A percentile compares a stretch with the other conserved stretches of the same genome.
phyloP scores from a whole-genome alignment of 495 filamentous ascomycete species.

The Penicillium lagena region DNA sequence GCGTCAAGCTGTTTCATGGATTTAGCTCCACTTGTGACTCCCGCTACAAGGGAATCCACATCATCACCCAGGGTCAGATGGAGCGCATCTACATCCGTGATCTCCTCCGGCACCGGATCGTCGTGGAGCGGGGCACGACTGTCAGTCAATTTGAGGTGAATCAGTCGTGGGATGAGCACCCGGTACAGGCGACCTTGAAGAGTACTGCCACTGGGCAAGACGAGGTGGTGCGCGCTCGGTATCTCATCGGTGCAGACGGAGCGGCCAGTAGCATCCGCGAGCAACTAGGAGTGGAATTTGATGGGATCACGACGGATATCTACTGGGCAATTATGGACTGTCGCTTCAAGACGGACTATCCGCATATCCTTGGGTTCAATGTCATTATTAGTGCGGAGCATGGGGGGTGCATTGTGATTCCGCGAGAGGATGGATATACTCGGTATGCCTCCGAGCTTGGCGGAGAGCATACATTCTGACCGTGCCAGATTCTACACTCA shows the following conservation, averaged over 20 bases:
- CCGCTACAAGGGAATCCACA: constrained; percentile 27
- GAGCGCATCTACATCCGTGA: constrained; percentile 32
- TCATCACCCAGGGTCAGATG: constrained; percentile 33
- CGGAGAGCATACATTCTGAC: too few relatives aligned
- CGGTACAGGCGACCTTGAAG: constrained; percentile 1
- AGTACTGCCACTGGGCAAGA: too few relatives aligned
- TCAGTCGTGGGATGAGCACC: too few relatives aligned
- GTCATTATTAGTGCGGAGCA: constrained; percentile 19
- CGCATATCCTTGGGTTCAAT: constrained; percentile 28
- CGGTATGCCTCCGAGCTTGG: constrained; percentile 4
- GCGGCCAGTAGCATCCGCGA: constrained; percentile 23
- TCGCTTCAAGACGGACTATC: constrained; percentile 28
- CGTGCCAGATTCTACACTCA: too few relatives aligned
- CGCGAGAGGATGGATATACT: constrained; percentile 30
- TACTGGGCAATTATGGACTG: constrained; percentile 39
- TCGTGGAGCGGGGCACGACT: constrained; percentile 23
- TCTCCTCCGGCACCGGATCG: constrained; percentile 19
- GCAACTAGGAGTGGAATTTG: constrained; percentile 24
- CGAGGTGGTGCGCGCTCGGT: constrained; percentile 13
- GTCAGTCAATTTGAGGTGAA: too few relatives aligned
- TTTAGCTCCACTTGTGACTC: constrained; percentile 26
- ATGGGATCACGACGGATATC: constrained; percentile 30
- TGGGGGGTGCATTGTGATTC: constrained; percentile 30
- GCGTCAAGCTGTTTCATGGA: constrained; percentile 15
- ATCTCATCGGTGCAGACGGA: constrained; percentile 28